A percentile compares a stretch with the other conserved stretches of the same genome.
phyloP scores from a whole-genome alignment of 306 rosid genomes.

The apple (Malus domestica) region ASM211411v1 NC_041804.1:12594501-12595000 shows the following conservation, averaged over 20 bases:
- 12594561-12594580: not conserved
- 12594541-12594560: not conserved
- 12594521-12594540: conserved; percentile 42
- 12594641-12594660: not conserved
- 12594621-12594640: not conserved
- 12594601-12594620: not conserved
- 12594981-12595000: not conserved
- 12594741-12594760: no score
- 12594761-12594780: no score
- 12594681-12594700: not conserved
- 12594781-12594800: no score
- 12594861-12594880: not conserved
- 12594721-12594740: not conserved
- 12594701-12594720: not conserved
- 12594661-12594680: not conserved
- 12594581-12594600: not conserved
- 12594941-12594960: not conserved
- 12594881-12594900: not conserved
- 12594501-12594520: conserved; percentile 67
- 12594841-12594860: not conserved
- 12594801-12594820: no score
- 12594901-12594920: not conserved
- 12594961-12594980: not conserved
- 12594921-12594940: not conserved
- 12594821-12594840: no score